Conservation (phyloP, 768 basidiomycete genomes). For the Daedaleopsis sinensis region DNA sequence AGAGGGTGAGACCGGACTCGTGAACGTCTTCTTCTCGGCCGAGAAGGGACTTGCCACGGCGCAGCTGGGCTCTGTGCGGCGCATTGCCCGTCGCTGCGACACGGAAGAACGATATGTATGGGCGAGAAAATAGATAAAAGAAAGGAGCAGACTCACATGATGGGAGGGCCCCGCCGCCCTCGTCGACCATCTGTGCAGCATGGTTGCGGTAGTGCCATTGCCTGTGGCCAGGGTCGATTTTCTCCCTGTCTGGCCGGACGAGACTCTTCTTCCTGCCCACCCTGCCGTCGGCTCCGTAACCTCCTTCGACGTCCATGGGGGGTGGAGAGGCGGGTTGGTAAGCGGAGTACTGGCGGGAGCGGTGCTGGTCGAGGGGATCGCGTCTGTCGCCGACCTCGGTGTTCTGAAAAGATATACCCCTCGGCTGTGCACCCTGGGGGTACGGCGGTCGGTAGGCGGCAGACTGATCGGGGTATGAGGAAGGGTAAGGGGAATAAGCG, state of each 20-base stretch:
- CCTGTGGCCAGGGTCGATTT: slow-evolving; percentile 92
- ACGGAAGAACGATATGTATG: slow-evolving; percentile 9
- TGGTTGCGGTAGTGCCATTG: slow-evolving; percentile 94
- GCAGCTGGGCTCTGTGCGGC: slow-evolving; percentile 59
- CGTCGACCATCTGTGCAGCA: slow-evolving; percentile 76
- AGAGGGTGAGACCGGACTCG: slow-evolving; percentile 90
- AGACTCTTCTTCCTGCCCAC: slow-evolving; percentile 89
- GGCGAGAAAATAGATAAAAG: not conserved
- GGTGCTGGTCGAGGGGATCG: slow-evolving; percentile 56
- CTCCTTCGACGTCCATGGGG: slow-evolving; percentile 44
- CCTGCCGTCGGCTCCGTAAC: slow-evolving; percentile 44
- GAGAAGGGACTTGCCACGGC: slow-evolving; percentile 88
- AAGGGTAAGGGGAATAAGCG: slow-evolving; percentile 23
- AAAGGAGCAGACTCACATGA: slow-evolving; percentile 63
- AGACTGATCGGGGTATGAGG: slow-evolving; percentile 25
- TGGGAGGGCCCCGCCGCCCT: slow-evolving; percentile 75
- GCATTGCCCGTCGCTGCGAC: slow-evolving; percentile 75
- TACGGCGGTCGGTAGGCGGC: slow-evolving; percentile 18
- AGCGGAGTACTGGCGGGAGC: slow-evolving; percentile 47
- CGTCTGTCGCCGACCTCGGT: slow-evolving; percentile 71
- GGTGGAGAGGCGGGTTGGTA: slow-evolving; percentile 44
- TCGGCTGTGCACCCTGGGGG: slow-evolving; percentile 14
- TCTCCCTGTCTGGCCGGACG: slow-evolving; percentile 91
- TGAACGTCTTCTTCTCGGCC: slow-evolving; percentile 89
- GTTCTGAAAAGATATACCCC: slow-evolving; percentile 70